Conservation (phyloP, 1,139 yeast species). For the Lodderomyces theae region DNA sequence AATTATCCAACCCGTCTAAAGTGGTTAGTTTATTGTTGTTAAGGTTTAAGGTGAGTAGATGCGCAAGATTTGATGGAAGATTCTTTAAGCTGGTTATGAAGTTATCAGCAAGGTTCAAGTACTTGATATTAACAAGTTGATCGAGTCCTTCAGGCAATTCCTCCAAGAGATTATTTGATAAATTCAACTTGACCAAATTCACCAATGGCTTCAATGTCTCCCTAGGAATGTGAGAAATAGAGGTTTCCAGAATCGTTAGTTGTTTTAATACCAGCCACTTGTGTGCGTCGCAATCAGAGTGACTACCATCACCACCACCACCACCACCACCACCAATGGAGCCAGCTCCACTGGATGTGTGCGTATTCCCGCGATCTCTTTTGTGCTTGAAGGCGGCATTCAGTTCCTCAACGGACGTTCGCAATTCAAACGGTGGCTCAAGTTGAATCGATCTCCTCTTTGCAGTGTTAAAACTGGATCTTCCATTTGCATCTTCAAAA, state of each 20-base stretch:
- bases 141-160: slow-evolving; percentile 53
- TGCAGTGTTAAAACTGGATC: slow-evolving; percentile 35
- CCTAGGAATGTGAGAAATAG: slow-evolving; percentile 44
- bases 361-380: slow-evolving; percentile 27
- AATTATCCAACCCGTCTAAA: slow-evolving; percentile 49
- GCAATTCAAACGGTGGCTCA: slow-evolving; percentile 2
- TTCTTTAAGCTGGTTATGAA: slow-evolving; percentile 39
- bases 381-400: slow-evolving; percentile 23
- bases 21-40: slow-evolving; percentile 50
- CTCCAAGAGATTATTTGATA: slow-evolving; percentile 53
- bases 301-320: background rate
- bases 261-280: slow-evolving; percentile 59
- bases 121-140: slow-evolving; percentile 47
- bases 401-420: slow-evolving; percentile 9
- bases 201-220: slow-evolving; percentile 48
- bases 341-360: slow-evolving; percentile 21
- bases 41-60: slow-evolving; percentile 51
- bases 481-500: slow-evolving; percentile 52
- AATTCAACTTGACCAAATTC: slow-evolving; percentile 54
- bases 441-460: slow-evolving; percentile 2
- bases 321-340: slow-evolving; percentile 13
- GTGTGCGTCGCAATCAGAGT: slow-evolving; percentile 18
- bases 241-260: slow-evolving; percentile 55
- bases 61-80: slow-evolving; percentile 40
- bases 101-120: slow-evolving; percentile 58